phyloP scores from a whole-genome alignment of 176 grass and related monocot species.

The Oryza australiensis region DNA sequence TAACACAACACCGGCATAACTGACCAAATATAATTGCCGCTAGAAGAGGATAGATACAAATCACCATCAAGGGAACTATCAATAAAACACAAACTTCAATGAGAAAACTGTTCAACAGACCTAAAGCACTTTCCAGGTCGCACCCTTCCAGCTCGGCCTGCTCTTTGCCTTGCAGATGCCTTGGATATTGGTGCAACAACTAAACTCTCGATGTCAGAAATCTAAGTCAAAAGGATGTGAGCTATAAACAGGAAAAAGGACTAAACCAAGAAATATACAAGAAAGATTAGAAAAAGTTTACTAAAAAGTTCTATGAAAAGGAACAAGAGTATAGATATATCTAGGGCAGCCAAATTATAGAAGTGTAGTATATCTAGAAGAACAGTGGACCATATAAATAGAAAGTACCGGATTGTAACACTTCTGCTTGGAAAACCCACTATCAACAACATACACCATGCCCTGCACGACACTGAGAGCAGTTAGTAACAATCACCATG shows the following conservation, averaged over 20 bases:
- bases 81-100: conserved; percentile 9
- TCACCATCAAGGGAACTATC: background rate
- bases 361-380: conserved; percentile 4
- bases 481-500: conserved; percentile 26
- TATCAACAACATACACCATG: conserved; percentile 89
- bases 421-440: conserved; percentile 97
- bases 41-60: conserved; percentile 13
- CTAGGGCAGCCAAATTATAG: conserved; percentile 14
- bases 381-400: conserved; percentile 4
- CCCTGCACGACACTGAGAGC: conserved; percentile 54
- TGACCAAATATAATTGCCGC: background rate
- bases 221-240: conserved; percentile 37
- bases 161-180: conserved; percentile 91
- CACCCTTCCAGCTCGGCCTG: conserved; percentile 95
- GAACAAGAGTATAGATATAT: conserved; percentile 4
- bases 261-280: background rate
- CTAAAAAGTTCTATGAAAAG: background rate
- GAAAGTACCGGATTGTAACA: conserved; percentile 92
- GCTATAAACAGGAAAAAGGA: conserved; percentile 6
- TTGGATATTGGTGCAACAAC: conserved; percentile 91
- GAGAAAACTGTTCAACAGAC: conserved; percentile 29
- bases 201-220: conserved; percentile 92
- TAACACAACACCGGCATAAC: background rate
- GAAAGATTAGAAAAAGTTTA: conserved; percentile 2
- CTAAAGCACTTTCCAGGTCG: conserved; percentile 95